Conservation (phyloP, 1,284 basidiomycete genomes). For the Farysia itapuensis region DNA sequence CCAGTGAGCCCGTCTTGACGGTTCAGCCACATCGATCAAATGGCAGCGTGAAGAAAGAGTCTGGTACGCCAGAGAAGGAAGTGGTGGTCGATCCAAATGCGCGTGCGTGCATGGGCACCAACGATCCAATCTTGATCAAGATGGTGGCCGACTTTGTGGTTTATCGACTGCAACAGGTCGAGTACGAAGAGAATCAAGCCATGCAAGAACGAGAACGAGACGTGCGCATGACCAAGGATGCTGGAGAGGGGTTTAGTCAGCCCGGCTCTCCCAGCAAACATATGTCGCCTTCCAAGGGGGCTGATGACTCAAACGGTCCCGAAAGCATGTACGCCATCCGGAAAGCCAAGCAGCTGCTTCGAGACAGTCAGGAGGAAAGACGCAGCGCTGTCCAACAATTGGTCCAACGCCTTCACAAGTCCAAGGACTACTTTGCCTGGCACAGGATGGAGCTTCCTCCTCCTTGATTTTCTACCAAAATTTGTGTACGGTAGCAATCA, state of each 20-base stretch:
- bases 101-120: conserved; percentile 39
- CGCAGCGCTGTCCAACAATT: conserved; percentile 22
- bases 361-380: conserved; percentile 31
- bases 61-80: neutral
- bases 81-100: neutral
- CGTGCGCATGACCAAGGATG: conserved; percentile 5
- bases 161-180: conserved; percentile 20
- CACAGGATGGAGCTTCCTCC: conserved; percentile 30
- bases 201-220: conserved; percentile 24
- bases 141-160: conserved; percentile 14
- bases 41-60: neutral
- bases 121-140: conserved; percentile 22
- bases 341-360: conserved; percentile 35
- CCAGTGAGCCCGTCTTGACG: neutral
- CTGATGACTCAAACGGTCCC: neutral
- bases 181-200: conserved; percentile 30
- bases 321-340: conserved; percentile 26
- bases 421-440: conserved; percentile 42
- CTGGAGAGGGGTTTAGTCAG: neutral
- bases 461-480: no score
- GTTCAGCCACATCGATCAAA: no score
- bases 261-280: neutral
- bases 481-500: no score
- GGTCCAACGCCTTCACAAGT: conserved; percentile 14
- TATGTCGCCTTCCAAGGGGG: neutral